Base-by-base conservation (phyloP, 1,284 basidiomycete species). In the Ganoderma boninense region DNA sequence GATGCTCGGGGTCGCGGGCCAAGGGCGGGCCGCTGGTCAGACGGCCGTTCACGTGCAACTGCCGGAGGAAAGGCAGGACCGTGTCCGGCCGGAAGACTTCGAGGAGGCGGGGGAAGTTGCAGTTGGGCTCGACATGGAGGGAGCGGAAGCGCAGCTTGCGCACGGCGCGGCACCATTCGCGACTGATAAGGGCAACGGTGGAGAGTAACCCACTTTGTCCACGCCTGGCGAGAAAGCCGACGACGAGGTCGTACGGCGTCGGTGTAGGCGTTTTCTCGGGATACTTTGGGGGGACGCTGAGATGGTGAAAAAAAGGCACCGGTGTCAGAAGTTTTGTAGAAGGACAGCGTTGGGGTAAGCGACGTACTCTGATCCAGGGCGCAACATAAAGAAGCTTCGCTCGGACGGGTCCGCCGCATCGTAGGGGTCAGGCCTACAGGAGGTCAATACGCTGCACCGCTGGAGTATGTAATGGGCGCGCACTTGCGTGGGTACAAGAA, bases 211-310 rank as follows among this genome's bases (percentile, higher is more conserved):
- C 26, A 20, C 29, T 35, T 35, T 29, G 14, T 6, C 46, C 35
- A 16, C 4, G 38, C 29, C 20, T 4, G 1, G 23, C 46, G 35
- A 69, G 35, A 35, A 57, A 54, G 23, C 59, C 2, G 26, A 64
- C 44, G 43, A 65, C 6, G 8, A 65, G 5, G 38, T 64, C 63
- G 32, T 52, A 65, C 14, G 23, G 38, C 32, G 57, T 70, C 8
- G 49, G 52, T 13, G n/a, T 14, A 13, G 62, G 44, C 6, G 44
- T 18, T 44, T 29, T 66, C 13, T 60, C 56, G 29, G 65, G 65
- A 46, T 60, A 66, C 62, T 60, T 70, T 6, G 65, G 66, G 7
- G 66, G 69, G 14, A 68, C 69, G 32, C 69, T 70, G 54, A 6
- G 20, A 29, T 1, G 16, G 40, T 62, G 20, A 49, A 26, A 35